Conservation (phyloP, 495 filamentous ascomycete genomes). For the Poronia punctata region DNA sequence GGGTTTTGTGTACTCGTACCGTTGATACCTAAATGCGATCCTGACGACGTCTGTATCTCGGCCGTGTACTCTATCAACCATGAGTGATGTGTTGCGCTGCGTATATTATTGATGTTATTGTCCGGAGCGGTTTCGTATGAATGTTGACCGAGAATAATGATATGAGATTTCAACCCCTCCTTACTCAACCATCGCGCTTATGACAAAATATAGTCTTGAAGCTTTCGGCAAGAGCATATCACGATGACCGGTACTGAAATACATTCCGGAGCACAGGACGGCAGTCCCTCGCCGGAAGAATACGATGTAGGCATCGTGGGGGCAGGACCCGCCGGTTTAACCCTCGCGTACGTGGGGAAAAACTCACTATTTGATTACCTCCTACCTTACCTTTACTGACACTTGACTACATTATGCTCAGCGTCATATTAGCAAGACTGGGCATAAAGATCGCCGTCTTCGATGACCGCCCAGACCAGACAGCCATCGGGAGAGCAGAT, state of each 20-base stretch:
- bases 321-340: constrained; percentile 63
- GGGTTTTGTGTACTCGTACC: no score
- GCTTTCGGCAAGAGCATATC: no score
- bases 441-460: constrained; percentile 55
- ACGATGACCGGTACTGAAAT: not conserved
- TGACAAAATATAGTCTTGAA: no score
- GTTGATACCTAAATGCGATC: no score
- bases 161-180: no score
- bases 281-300: constrained; percentile 7
- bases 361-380: not conserved
- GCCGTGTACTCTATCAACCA: no score
- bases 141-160: no score
- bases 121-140: no score
- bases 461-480: constrained; percentile 56
- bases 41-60: no score
- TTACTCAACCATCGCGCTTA: no score
- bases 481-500: constrained; percentile 58
- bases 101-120: no score
- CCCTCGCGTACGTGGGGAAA: constrained; percentile 51
- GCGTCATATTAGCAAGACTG: constrained; percentile 58
- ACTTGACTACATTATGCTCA: constrained; percentile 15
- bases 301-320: constrained; percentile 60
- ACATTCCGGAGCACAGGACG: not conserved
- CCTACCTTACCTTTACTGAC: not conserved
- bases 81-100: no score